phyloP scores from a whole-genome alignment of 495 filamentous ascomycete genomes.

The Daldinia vernicosa region DNA sequence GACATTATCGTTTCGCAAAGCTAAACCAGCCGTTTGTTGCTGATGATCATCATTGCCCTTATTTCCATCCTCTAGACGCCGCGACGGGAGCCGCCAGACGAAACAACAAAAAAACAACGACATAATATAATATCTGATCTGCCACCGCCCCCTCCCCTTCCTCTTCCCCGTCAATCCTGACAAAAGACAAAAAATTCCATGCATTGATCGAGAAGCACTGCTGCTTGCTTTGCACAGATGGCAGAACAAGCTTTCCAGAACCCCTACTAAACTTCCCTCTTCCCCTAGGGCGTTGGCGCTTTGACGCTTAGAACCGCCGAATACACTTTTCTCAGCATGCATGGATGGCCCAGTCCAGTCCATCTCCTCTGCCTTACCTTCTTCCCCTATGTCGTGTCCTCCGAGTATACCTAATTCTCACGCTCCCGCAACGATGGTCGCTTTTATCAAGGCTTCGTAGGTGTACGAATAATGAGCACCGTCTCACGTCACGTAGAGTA shows the following conservation, averaged over 20 bases:
- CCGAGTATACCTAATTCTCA: conserved; percentile 5
- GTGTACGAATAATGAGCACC: conserved; percentile 4
- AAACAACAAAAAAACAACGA: neutral
- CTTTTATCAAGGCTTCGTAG: conserved; percentile 11
- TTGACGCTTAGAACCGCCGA: neutral
- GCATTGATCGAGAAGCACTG: neutral
- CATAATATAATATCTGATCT: conserved; percentile 4
- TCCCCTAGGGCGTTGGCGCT: neutral
- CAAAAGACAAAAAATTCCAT: neutral
- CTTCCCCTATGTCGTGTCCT: neutral
- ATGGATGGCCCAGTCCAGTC: neutral
- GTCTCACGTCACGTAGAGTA: neutral
- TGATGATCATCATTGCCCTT: conserved; percentile 36
- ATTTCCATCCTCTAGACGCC: conserved; percentile 33
- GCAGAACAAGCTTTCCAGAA: neutral
- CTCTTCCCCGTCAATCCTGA: neutral
- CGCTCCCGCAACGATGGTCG: conserved; percentile 4
- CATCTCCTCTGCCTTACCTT: conserved; percentile 1
- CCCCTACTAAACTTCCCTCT: neutral
- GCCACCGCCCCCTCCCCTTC: neutral
- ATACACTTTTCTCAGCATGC: neutral
- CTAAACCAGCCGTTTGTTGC: conserved; percentile 29
- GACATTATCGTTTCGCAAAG: conserved; percentile 42
- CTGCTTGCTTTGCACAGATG: neutral
- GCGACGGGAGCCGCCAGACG: conserved; percentile 1